Evolutionary conservation across 148 eudicot species (phyloP).

Genomic region (Rheum nobile): DNA sequence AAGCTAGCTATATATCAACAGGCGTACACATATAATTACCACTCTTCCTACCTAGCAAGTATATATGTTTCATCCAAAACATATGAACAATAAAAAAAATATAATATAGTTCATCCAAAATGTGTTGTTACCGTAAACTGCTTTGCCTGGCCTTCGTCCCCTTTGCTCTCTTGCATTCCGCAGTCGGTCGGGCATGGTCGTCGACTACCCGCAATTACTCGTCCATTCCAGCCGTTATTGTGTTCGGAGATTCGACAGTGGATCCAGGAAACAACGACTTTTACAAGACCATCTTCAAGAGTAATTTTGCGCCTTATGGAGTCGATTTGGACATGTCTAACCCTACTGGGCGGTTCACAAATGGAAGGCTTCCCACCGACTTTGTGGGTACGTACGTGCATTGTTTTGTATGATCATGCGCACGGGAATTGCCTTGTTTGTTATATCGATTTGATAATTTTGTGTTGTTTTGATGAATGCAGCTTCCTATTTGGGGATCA

Average conservation of each 20-base stretch:
- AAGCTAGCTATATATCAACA: neutral
- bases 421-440: neutral
- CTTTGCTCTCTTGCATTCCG: neutral
- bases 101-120: neutral
- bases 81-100: neutral
- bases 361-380: conserved; percentile 27
- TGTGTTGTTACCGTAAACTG: neutral
- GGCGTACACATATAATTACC: neutral
- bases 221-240: conserved; percentile 16
- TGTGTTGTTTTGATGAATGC: neutral
- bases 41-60: neutral
- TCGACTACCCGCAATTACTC: neutral
- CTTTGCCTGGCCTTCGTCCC: neutral
- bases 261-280: conserved; percentile 36
- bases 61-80: neutral
- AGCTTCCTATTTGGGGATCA: conserved; percentile 57
- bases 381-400: conserved; percentile 13
- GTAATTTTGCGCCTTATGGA: conserved; percentile 27
- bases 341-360: conserved; percentile 33
- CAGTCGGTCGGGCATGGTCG: neutral
- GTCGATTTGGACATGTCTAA: conserved; percentile 15
- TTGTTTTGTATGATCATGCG: neutral
- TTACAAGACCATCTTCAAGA: conserved; percentile 10
- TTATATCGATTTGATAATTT: no score
- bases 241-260: conserved; percentile 35